These are phyloP conservation scores for Penicillium psychrofluorescens DNA, from an alignment of 495 filamentous ascomycete species.

Conservation along the genomic window DNA sequence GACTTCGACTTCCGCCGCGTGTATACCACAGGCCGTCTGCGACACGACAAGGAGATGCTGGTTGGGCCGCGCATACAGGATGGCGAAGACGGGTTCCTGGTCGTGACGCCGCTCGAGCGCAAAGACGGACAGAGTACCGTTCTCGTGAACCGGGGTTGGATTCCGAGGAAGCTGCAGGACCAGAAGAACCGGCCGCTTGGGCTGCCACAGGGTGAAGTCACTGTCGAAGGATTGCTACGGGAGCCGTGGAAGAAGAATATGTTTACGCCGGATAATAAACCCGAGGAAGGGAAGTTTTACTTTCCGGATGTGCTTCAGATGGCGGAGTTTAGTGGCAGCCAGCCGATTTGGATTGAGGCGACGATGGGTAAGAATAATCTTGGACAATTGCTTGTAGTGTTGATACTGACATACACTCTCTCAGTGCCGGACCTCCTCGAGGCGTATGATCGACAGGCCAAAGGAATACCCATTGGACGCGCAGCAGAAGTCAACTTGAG, in stretches of 20 bases:
- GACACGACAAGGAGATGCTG: conserved; percentile 93
- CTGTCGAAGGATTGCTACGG: conserved; percentile 74
- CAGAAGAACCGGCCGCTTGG: conserved; percentile 53
- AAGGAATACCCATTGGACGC: conserved; percentile 90
- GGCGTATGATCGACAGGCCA: conserved; percentile 59
- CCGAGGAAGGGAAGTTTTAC: conserved; percentile 78
- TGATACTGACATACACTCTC: too few relatives aligned
- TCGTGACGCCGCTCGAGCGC: conserved; percentile 84
- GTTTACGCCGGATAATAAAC: conserved; percentile 88
- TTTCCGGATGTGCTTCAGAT: conserved; percentile 93
- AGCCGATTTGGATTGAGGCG: conserved; percentile 91
- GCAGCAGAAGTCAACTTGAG: conserved; percentile 84
- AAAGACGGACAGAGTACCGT: conserved; percentile 56
- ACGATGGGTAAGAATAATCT: conserved; percentile 65
- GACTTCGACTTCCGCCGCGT: conserved; percentile 94
- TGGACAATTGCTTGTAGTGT: neutral
- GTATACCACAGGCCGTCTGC: conserved; percentile 60
- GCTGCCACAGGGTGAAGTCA: conserved; percentile 59
- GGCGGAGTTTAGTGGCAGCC: conserved; percentile 76
- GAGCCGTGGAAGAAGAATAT: conserved; percentile 95
- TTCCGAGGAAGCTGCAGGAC: conserved; percentile 58
- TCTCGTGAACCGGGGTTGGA: conserved; percentile 86
- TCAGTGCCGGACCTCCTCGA: conserved; percentile 71
- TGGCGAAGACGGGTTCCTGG: conserved; percentile 81
- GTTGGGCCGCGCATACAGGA: conserved; percentile 85